Conservation (phyloP, 441 rosid genomes). For the Syzygium syzygioides region DNA sequence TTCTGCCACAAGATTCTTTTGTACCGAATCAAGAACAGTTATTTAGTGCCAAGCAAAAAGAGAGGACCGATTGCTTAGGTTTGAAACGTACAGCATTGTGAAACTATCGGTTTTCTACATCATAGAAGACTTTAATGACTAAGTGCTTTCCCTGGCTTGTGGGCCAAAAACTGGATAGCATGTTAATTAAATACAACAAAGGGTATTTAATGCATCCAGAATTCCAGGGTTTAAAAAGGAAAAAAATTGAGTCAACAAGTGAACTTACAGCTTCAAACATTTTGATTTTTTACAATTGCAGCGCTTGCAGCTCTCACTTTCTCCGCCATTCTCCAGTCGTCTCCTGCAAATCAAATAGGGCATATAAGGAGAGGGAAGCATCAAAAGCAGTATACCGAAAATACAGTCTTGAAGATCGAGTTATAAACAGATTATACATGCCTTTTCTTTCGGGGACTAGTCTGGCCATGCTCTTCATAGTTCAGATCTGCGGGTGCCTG, state of each 20-base stretch:
- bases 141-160: neutral
- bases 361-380: neutral
- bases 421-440: neutral
- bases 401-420: neutral
- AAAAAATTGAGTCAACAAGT: neutral
- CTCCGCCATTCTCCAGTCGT: constrained; percentile 58
- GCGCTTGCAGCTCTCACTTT: constrained; percentile 79
- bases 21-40: neutral
- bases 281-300: constrained; percentile 98
- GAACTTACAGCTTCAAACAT: constrained; percentile 96
- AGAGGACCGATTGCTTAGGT: neutral
- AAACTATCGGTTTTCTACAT: neutral
- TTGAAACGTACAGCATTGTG: neutral
- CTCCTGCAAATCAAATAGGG: constrained; percentile 40
- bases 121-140: neutral
- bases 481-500: constrained; percentile 29
- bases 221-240: neutral
- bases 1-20: neutral
- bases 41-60: neutral
- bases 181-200: neutral
- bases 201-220: neutral
- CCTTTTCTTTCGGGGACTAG: constrained; percentile 70
- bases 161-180: neutral
- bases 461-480: constrained; percentile 36
- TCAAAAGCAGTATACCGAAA: neutral